These are phyloP conservation scores for Microdochium bolleyi DNA, from an alignment of 2,329 filamentous ascomycete species.

Conservation along the genomic window DNA sequence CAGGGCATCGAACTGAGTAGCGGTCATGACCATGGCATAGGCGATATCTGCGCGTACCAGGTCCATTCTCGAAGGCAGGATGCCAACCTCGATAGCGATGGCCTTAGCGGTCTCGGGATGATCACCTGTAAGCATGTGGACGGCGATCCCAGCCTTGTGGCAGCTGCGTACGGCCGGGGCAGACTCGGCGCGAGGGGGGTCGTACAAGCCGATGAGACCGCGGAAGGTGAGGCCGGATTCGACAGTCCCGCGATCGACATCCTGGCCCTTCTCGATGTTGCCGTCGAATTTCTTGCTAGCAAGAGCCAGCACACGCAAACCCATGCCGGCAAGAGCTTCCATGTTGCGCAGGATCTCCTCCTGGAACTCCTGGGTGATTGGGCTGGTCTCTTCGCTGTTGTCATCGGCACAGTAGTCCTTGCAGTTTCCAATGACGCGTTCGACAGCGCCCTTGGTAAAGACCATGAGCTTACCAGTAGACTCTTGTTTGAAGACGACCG, in stretches of 20 bases:
- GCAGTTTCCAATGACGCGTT: constrained; percentile 57
- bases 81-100: constrained; percentile 55
- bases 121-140: constrained; percentile 63
- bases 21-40: constrained; percentile 55
- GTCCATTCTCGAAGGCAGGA: constrained; percentile 52
- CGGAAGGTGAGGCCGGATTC: constrained; percentile 56
- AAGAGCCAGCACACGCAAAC: constrained; percentile 58
- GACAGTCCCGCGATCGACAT: constrained; percentile 42
- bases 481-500: constrained; percentile 50
- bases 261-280: constrained; percentile 34
- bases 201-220: constrained; percentile 62
- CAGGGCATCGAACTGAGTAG: constrained; percentile 54
- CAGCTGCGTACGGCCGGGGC: constrained; percentile 50
- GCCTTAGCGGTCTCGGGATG: constrained; percentile 56
- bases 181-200: constrained; percentile 62
- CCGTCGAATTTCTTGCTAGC: constrained; percentile 37
- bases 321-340: constrained; percentile 48
- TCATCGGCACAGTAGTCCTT: constrained; percentile 30
- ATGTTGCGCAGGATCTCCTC: constrained; percentile 51
- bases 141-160: constrained; percentile 54
- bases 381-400: constrained; percentile 22
- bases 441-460: constrained; percentile 59
- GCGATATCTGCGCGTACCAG: constrained; percentile 42
- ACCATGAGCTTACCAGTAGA: constrained; percentile 19
- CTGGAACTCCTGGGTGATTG: constrained; percentile 38